Conservation (phyloP, 331 rosid genomes). For the Malus hybrid region DNA sequence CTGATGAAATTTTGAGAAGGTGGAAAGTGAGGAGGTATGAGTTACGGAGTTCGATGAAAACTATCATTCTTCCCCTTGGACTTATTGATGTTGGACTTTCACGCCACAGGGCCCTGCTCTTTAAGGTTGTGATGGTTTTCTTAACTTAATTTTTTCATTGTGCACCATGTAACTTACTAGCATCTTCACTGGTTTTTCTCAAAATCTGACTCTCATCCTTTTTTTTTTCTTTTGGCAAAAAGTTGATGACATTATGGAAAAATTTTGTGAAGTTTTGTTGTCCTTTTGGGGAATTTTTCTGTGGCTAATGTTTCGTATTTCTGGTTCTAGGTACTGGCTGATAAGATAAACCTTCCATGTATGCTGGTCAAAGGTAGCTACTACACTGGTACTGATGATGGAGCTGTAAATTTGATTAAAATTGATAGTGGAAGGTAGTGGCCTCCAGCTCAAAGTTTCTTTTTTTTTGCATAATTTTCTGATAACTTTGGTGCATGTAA, state of each 20-base stretch:
- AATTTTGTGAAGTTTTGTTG: background rate
- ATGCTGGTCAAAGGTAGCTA: conserved; percentile 97
- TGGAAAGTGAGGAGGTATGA: conserved; percentile 79
- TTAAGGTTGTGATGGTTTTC: conserved; percentile 56
- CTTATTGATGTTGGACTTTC: conserved; percentile 93
- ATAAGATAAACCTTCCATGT: conserved; percentile 87
- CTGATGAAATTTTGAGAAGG: conserved; percentile 65
- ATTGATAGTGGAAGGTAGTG: conserved; percentile 80
- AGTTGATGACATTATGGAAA: background rate
- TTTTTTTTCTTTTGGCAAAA: background rate
- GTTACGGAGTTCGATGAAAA: conserved; percentile 50
- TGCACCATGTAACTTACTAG: background rate
- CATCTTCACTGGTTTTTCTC: background rate
- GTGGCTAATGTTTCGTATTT: conserved; percentile 20
- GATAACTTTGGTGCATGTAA: conserved; percentile 5
- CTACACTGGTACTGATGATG: conserved; percentile 97
- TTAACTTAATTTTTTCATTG: background rate
- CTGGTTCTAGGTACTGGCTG: conserved; percentile 85
- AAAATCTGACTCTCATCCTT: background rate
- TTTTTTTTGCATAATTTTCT: background rate
- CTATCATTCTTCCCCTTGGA: conserved; percentile 81
- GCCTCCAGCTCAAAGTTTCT: conserved; percentile 10
- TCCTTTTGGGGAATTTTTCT: background rate
- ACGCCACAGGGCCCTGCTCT: conserved; percentile 97
- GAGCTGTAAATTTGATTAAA: conserved; percentile 92